Base-by-base conservation (phyloP, 202 grass and related monocot species). In the Musa balbisiana region DNA sequence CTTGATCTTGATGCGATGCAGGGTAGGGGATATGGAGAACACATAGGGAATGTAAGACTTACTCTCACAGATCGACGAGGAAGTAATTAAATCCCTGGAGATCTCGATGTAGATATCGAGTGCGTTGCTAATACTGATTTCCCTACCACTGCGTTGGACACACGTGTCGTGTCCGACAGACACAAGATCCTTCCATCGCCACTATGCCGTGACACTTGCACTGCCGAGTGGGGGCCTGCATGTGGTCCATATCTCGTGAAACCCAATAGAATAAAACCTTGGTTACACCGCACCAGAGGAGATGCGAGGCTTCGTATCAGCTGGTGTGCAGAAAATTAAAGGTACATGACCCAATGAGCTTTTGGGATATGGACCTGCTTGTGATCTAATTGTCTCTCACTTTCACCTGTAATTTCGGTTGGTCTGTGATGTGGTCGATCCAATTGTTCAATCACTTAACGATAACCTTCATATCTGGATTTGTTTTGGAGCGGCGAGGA, bases 171-270 rank as follows among this genome's bases (percentile, higher is more conserved):
- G 52, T 52, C 76, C 51, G 63, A 78, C 62, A 68, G 55, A 14
- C 13, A 67, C 13, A 53, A 24, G 22, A 73, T 73, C 71, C 20
- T 8, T 52, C 71, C 50, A 54, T 78, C 24, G 9, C 20, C 51
- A 27, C 6, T 27, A 14, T 67, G 76, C 54, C 62, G 62, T 26
- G 60, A 77, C 75, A 77, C n/a, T 63, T 77, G 75, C 51, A 9
- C 62, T 55, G 4, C 13, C 14, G 20, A 11, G n/a, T 54, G 65
- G 20, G 75, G 49, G 0, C 17, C 56, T 2, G 62, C 17, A 43
- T 10, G 56, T n/a, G 26, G 10, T 10, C 11, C 8, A 20, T 12
- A 3, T 77, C n/a, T 24, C n/a, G 26, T 17, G 1, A 14, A 27
- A 4, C 2, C 62, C 29, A 22, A 43, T 26, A 43, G 33, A 20